Percentiles rank a stretch among this genome's conserved stretches.
Conservation (phyloP, 2,329 filamentous ascomycete species). For the Claviceps sp. region DNA sequence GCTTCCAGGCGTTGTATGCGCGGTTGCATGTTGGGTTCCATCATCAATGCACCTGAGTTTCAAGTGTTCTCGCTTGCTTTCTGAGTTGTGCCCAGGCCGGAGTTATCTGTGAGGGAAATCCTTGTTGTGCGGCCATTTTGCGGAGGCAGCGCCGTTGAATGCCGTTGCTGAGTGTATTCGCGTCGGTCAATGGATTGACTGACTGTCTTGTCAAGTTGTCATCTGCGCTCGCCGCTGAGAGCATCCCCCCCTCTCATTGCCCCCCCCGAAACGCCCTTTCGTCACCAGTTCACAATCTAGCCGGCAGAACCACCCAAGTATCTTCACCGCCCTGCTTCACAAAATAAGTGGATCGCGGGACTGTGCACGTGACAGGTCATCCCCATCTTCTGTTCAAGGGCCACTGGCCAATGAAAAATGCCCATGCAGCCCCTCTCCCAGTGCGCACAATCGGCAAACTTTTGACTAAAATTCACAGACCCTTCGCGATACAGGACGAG, state of each 20-base stretch:
- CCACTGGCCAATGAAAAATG: conserved; percentile 5
- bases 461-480: conserved; percentile 20
- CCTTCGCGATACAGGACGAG: conserved; percentile 22
- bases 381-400: neutral
- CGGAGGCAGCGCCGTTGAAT: neutral
- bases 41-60: conserved; percentile 59
- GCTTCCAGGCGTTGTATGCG: neutral
- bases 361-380: conserved; percentile 12
- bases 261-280: neutral
- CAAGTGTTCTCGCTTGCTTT: conserved; percentile 77
- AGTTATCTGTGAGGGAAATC: conserved; percentile 25
- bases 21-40: neutral
- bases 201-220: neutral
- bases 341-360: conserved; percentile 7
- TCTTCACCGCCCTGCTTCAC: neutral
- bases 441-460: conserved; percentile 21
- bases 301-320: neutral
- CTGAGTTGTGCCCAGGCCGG: conserved; percentile 86
- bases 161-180: neutral
- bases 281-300: neutral
- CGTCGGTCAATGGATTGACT: too few relatives aligned
- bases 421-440: neutral
- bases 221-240: neutral
- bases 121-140: conserved; percentile 31
- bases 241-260: neutral